A percentile compares a stretch with the other conserved stretches of the same genome.
Evolutionary conservation across 176 grass and related monocot genomes (phyloP).

Genomic region (Leersia perrieri): DNA sequence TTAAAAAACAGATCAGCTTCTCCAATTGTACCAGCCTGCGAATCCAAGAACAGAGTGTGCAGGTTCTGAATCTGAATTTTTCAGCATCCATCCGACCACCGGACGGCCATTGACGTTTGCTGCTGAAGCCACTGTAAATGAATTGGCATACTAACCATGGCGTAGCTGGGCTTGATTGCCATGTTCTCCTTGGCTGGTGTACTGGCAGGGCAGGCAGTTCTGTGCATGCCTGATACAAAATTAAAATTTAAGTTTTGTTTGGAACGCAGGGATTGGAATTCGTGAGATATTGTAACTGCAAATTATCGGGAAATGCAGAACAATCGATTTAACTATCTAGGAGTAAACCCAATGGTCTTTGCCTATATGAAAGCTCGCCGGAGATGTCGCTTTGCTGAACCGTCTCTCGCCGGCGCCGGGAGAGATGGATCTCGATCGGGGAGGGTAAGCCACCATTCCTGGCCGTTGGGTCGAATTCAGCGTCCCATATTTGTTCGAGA

Average conservation of each 20-base stretch:
- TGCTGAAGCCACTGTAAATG: background rate
- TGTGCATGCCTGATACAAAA: no score
- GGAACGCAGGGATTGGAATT: no score
- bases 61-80: background rate
- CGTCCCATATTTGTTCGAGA: background rate
- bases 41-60: background rate
- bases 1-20: background rate
- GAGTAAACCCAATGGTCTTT: no score
- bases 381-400: background rate
- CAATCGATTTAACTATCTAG: no score
- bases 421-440: no score
- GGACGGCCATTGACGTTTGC: background rate
- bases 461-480: no score
- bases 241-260: no score
- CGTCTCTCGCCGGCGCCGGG: no score
- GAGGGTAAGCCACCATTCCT: background rate
- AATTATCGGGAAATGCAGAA: no score
- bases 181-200: background rate
- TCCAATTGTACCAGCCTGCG: background rate
- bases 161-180: background rate
- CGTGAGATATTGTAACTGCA: no score
- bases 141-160: background rate
- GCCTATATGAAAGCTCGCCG: no score
- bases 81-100: background rate
- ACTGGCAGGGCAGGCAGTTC: background rate